These are phyloP conservation scores for Pseudognaphalium luteoalbum DNA, from an alignment of 129 eudicot genomes.

Conservation along the genomic window DNA sequence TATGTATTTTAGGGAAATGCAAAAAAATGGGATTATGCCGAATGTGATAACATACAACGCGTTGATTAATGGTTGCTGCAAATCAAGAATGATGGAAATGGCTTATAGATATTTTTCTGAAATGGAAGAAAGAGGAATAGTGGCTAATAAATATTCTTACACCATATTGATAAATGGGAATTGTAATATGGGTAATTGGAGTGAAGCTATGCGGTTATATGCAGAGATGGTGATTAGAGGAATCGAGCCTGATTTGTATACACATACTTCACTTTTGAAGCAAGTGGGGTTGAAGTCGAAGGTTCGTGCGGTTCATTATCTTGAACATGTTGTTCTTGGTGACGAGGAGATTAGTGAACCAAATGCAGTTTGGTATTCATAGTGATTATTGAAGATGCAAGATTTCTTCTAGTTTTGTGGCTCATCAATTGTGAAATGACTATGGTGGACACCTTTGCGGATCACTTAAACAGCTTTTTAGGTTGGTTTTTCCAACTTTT, in stretches of 20 bases:
- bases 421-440: conserved; percentile 31
- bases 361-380: conserved; percentile 23
- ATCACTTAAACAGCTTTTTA: conserved; percentile 11
- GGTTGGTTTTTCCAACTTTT: conserved; percentile 20
- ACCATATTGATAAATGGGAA: conserved; percentile 58
- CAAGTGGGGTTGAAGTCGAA: conserved; percentile 42
- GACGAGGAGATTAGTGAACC: conserved; percentile 33
- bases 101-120: conserved; percentile 52
- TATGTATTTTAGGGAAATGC: conserved; percentile 56
- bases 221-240: conserved; percentile 59
- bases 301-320: conserved; percentile 40
- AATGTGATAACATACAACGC: conserved; percentile 67
- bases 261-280: conserved; percentile 58
- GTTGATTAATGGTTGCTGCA: conserved; percentile 59
- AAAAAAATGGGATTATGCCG: conserved; percentile 47
- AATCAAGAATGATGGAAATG: conserved; percentile 39
- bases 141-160: conserved; percentile 55
- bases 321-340: conserved; percentile 51
- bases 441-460: conserved; percentile 21
- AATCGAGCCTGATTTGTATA: conserved; percentile 60
- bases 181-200: conserved; percentile 51
- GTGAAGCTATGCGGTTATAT: conserved; percentile 55
- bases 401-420: conserved; percentile 19
- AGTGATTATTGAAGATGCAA: conserved; percentile 20
- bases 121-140: conserved; percentile 49